Evolutionary conservation across 2,329 filamentous ascomycete genomes (phyloP), one percentile per base, ranked within the genome.

Genomic region (Penicillium sp.): DNA sequence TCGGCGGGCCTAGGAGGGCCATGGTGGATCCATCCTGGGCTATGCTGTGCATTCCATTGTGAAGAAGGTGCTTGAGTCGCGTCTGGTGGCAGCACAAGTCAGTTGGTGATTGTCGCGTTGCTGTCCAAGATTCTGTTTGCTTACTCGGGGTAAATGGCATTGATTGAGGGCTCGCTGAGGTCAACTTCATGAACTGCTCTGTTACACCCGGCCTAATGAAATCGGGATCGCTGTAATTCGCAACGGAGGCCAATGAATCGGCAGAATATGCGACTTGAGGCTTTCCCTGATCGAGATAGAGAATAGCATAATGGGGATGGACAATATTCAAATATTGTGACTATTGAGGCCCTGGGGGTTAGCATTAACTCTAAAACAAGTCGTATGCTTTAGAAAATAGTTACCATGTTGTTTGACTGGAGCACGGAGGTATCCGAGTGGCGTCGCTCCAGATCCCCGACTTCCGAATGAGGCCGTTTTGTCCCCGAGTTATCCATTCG

Each of bases 201-300:
- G 62, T 67, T 34, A 72, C 63, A n/a, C 72, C 69, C 3, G 66
- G 62, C 2, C 69, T 70, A 53, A 73, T 72, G 15, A 73, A 40
- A 26, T 24, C 7, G 7, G 7, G 8, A 40, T 40, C 23, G 36
- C 17, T 69, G 0, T 59, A 53, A 13, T 61, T 65, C 27, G 63
- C 68, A 33, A 63, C 68, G 15, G 65, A 64, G 13, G 63, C 55
- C 41, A 72, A 63, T 8, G 70, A 72, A 8, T 67, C 58, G 0
- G 36, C 36, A 17, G 70, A 73, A 12, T 59, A 62, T 46, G 69
- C 61, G 3, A 69, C 49, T 18, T 64, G 63, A 29, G 68, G 56
- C 26, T 70, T 61, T 2, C 70, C 70, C 13, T 65, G 62, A 42
- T 73, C 68, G 24, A 72, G 60, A 44, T 69, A 73, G 30, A 73